Evolutionary conservation across 2,329 filamentous ascomycete species (phyloP).

Genomic region (Cytospora piceae): DNA sequence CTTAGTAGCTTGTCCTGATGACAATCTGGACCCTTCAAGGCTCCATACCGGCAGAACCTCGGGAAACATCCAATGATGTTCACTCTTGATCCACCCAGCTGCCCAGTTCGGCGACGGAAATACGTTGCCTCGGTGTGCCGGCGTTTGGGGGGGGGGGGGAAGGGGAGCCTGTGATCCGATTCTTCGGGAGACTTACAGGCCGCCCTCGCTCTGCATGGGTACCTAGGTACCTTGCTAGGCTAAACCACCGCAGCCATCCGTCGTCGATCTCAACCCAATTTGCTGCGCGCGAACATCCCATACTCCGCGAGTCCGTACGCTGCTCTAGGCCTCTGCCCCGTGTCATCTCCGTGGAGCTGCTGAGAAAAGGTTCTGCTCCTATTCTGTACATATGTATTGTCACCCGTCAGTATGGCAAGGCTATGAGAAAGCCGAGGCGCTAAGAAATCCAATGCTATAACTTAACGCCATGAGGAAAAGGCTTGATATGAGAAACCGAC

Average conservation of each 20-base stretch:
- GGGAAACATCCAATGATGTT: not conserved
- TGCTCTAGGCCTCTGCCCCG: not conserved
- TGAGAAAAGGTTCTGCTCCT: not conserved
- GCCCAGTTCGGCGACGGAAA: not conserved
- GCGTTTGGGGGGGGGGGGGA: too few species aligned
- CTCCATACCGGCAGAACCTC: not conserved
- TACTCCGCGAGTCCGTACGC: not conserved
- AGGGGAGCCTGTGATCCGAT: too few species aligned
- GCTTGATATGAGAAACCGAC: too few species aligned
- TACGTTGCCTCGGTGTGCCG: not conserved
- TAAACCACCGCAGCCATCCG: not conserved
- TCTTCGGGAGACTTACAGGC: not conserved
- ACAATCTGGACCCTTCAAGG: not conserved
- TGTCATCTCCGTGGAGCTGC: not conserved
- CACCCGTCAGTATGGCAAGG: not conserved
- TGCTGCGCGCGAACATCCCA: not conserved
- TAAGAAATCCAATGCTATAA: too few species aligned
- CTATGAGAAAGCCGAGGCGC: too few species aligned
- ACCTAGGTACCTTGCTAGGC: not conserved
- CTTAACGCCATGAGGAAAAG: too few species aligned
- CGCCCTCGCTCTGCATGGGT: too few species aligned
- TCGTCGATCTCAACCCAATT: not conserved
- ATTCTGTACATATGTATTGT: not conserved
- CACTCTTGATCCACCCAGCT: not conserved
- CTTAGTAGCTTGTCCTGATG: not conserved